Evolutionary conservation across 768 basidiomycete genomes (phyloP).

Genomic region (Rhizopogon rudus): DNA sequence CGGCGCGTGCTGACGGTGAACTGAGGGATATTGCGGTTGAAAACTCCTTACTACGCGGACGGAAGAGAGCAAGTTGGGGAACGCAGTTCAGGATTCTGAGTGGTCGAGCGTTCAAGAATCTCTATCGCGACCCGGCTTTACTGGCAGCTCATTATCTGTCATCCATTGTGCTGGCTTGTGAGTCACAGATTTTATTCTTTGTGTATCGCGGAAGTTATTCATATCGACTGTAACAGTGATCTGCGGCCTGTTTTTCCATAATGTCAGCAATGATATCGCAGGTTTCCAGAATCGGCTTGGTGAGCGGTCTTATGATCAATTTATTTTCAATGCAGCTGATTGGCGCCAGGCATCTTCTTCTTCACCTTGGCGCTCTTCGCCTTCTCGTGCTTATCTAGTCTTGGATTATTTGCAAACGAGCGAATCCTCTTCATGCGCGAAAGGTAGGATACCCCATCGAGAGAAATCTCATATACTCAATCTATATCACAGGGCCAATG

Average conservation of each 20-base stretch:
- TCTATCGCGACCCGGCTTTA: constrained; percentile 92
- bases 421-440: constrained; percentile 98
- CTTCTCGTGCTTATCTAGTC: constrained; percentile 92
- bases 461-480: neutral
- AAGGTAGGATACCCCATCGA: constrained; percentile 42
- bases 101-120: constrained; percentile 95
- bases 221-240: constrained; percentile 48
- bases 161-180: constrained; percentile 78
- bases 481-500: constrained; percentile 66
- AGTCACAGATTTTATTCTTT: constrained; percentile 28
- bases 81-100: constrained; percentile 95
- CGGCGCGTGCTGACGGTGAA: constrained; percentile 28
- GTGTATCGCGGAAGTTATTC: neutral
- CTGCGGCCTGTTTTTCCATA: constrained; percentile 91
- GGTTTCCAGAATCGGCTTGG: constrained; percentile 96
- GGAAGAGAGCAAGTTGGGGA: constrained; percentile 77
- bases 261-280: constrained; percentile 88
- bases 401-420: constrained; percentile 93
- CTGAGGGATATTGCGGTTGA: constrained; percentile 68
- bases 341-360: constrained; percentile 78
- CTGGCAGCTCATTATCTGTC: constrained; percentile 88
- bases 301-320: constrained; percentile 19
- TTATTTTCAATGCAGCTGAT: neutral
- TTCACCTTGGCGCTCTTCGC: constrained; percentile 96
- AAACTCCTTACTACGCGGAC: constrained; percentile 60